Conservation (phyloP, 129 eudicot species). For the Flaveria trinervia region DNA sequence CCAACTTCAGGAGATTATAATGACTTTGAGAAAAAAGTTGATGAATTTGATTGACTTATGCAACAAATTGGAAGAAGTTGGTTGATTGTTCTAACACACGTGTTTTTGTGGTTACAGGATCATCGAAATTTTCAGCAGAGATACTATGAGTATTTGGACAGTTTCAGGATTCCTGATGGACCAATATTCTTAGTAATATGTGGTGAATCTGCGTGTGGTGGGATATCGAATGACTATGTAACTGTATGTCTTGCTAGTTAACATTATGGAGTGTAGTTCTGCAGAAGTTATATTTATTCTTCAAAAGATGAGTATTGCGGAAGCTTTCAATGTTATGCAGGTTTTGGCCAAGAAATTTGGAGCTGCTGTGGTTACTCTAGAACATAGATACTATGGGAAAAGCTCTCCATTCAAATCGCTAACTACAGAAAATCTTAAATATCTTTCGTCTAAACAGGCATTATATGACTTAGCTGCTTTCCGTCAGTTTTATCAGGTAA, state of each 20-base stretch:
- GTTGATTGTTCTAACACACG: background rate
- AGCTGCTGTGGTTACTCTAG: constrained; percentile 89
- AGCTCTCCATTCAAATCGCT: constrained; percentile 71
- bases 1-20: background rate
- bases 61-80: background rate
- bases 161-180: constrained; percentile 77
- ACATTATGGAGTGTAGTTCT: background rate
- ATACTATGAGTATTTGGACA: constrained; percentile 72
- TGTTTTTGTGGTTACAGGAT: constrained; percentile 54
- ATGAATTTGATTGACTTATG: background rate
- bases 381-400: constrained; percentile 94
- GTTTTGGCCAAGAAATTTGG: constrained; percentile 94
- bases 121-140: constrained; percentile 81
- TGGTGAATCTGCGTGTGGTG: constrained; percentile 87
- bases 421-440: constrained; percentile 72
- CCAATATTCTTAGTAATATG: constrained; percentile 84
- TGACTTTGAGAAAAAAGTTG: background rate
- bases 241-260: constrained; percentile 46
- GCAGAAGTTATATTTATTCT: background rate
- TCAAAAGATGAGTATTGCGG: background rate
- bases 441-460: constrained; percentile 97
- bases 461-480: constrained; percentile 95
- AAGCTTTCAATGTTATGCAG: constrained; percentile 43
- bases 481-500: constrained; percentile 90
- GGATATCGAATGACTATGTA: constrained; percentile 82